Conservation (phyloP, 1,284 basidiomycete species). For the Leccinum ambiguum region DNA sequence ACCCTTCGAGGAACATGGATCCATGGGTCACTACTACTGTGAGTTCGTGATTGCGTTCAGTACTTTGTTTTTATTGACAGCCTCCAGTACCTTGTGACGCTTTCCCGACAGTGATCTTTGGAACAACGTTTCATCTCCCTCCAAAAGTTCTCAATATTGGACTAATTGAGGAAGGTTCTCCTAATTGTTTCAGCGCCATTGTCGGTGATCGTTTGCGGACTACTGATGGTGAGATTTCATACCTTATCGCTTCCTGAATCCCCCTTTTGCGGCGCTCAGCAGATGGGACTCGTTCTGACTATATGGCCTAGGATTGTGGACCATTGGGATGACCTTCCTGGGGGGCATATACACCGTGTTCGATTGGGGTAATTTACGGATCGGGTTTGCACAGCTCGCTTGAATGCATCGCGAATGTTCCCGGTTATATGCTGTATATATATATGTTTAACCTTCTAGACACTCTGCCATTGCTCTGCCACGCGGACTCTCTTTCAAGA, state of each 20-base stretch:
- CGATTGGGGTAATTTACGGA: not conserved
- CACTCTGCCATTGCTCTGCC: too few relatives aligned
- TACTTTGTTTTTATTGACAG: not conserved
- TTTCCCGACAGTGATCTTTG: not conserved
- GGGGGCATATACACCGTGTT: not conserved
- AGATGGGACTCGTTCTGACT: not conserved
- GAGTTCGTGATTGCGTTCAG: not conserved
- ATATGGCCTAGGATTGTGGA: not conserved
- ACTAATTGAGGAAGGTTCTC: not conserved
- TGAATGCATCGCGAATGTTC: not conserved
- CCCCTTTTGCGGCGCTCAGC: not conserved
- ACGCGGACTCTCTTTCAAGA: too few relatives aligned
- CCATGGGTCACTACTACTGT: not conserved
- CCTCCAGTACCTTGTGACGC: not conserved
- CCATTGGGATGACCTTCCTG: not conserved
- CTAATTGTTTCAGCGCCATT: not conserved
- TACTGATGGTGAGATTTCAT: not conserved
- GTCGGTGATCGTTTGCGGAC: not conserved
- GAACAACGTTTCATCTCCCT: not conserved
- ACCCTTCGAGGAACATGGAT: not conserved
- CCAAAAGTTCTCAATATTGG: not conserved
- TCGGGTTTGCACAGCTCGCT: not conserved
- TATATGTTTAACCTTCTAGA: too few relatives aligned
- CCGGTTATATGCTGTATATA: not conserved
- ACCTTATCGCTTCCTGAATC: too few relatives aligned